Percentiles rank a stretch among this genome's conserved stretches.
Evolutionary conservation across 2,329 filamentous ascomycete genomes (phyloP).

Genomic region (Rhinocladiella similis): DNA sequence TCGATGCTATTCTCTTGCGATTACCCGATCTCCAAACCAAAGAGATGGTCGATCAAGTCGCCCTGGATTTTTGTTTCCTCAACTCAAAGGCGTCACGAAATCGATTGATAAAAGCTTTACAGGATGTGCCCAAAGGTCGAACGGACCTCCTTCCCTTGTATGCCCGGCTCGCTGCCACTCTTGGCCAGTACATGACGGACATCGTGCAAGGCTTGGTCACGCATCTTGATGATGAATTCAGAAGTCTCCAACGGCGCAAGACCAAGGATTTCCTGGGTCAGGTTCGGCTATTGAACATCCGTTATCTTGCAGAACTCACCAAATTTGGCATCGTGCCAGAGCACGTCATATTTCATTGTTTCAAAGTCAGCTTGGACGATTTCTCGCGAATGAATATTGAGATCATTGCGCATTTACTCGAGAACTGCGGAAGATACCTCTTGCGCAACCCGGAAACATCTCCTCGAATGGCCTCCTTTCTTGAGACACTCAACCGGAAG

Average conservation of each 20-base stretch:
- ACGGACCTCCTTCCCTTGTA: constrained; percentile 89
- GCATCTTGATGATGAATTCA: constrained; percentile 93
- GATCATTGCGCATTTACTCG: constrained; percentile 91
- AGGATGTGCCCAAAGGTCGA: constrained; percentile 91
- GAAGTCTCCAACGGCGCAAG: constrained; percentile 92
- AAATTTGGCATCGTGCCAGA: constrained; percentile 98
- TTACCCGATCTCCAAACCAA: constrained; percentile 92
- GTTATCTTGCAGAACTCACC: constrained; percentile 95
- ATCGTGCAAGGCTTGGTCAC: constrained; percentile 88
- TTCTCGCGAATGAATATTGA: constrained; percentile 99
- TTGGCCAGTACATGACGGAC: constrained; percentile 92
- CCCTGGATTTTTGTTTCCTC: constrained; percentile 95
- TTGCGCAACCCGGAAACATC: constrained; percentile 90
- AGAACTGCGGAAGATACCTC: constrained; percentile 94
- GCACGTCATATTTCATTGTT: constrained; percentile 97
- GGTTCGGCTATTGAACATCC: constrained; percentile 88
- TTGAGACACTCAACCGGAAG: constrained; percentile 93
- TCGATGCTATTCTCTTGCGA: constrained; percentile 82
- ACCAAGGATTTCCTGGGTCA: constrained; percentile 97
- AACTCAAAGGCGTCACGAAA: constrained; percentile 98
- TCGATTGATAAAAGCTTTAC: constrained; percentile 85
- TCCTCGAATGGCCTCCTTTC: constrained; percentile 87
- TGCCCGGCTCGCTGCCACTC: constrained; percentile 86
- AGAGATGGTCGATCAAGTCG: constrained; percentile 85
- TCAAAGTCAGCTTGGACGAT: constrained; percentile 95